These are phyloP conservation scores for Sporisorium scitamineum DNA, from an alignment of 1,284 basidiomycete species.

Conservation along the genomic window DNA sequence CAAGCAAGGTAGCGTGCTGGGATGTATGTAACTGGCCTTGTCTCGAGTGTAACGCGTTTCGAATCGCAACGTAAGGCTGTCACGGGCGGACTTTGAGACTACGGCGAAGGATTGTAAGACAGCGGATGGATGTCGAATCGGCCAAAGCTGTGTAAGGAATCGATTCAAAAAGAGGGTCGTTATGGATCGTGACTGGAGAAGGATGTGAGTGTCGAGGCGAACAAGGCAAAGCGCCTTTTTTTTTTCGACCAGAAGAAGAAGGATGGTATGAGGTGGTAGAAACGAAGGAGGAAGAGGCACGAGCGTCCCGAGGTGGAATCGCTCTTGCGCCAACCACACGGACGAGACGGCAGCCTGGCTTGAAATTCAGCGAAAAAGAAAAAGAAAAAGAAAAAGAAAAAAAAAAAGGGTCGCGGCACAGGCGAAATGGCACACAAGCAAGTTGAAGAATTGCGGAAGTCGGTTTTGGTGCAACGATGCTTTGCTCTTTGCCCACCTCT, in stretches of 20 bases:
- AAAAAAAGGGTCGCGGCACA: background rate
- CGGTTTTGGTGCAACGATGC: background rate
- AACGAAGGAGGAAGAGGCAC: background rate
- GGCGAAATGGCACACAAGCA: background rate
- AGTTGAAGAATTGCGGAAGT: background rate
- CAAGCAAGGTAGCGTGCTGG: background rate
- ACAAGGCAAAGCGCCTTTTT: background rate
- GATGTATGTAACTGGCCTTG: too few species aligned
- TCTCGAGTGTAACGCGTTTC: too few species aligned
- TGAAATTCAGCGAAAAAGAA: background rate
- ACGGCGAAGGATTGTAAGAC: background rate
- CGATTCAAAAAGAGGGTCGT: background rate
- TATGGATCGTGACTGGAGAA: background rate
- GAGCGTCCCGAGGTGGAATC: background rate
- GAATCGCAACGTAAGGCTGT: background rate
- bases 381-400: background rate
- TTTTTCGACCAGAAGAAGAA: conserved; percentile 1
- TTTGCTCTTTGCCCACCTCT: too few species aligned
- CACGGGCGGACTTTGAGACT: too few species aligned
- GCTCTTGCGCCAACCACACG: background rate
- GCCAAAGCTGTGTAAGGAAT: background rate
- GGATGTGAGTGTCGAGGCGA: background rate
- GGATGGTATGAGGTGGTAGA: background rate
- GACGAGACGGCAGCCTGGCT: background rate
- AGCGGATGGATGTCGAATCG: background rate